A percentile compares a stretch with the other conserved stretches of the same genome.
These are phyloP conservation scores for Fusarium phyllophilum DNA, from an alignment of 2,329 filamentous ascomycete species.

Conservation along the genomic window DNA sequence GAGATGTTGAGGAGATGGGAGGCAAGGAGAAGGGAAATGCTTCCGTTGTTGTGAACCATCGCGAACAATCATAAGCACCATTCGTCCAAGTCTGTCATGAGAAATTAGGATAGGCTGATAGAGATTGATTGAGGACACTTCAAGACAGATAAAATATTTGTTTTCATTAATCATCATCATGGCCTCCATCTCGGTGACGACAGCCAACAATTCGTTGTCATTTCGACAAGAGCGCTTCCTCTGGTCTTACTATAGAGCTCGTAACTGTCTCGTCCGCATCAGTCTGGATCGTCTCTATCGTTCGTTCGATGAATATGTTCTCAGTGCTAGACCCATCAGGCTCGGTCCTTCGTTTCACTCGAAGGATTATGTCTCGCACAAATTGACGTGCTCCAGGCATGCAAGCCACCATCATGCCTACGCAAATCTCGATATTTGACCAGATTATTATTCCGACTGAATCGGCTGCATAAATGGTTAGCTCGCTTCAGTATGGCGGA, in stretches of 20 bases:
- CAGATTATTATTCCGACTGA: neutral
- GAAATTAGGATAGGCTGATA: rapidly evolving
- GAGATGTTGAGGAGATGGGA: neutral
- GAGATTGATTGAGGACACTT: rapidly evolving
- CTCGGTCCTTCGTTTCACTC: rapidly evolving
- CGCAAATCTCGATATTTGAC: neutral
- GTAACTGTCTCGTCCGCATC: neutral
- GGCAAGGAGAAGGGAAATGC: neutral
- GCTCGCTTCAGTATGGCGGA: rapidly evolving
- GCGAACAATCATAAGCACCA: neutral
- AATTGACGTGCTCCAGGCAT: slow-evolving; percentile 17
- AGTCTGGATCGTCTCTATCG: neutral
- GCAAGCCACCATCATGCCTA: slow-evolving; percentile 18
- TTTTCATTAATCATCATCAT: neutral
- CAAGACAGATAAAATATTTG: rapidly evolving
- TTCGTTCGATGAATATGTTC: neutral
- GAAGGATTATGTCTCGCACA: neutral
- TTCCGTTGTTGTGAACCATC: neutral
- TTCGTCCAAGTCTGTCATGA: neutral
- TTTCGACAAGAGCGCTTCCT: neutral
- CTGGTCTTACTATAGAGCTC: neutral
- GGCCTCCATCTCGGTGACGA: neutral
- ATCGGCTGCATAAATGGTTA: neutral
- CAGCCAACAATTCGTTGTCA: neutral
- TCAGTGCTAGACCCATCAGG: neutral